These are phyloP conservation scores for Drosera capensis DNA, from an alignment of 148 eudicot species.

Conservation along the genomic window DNA sequence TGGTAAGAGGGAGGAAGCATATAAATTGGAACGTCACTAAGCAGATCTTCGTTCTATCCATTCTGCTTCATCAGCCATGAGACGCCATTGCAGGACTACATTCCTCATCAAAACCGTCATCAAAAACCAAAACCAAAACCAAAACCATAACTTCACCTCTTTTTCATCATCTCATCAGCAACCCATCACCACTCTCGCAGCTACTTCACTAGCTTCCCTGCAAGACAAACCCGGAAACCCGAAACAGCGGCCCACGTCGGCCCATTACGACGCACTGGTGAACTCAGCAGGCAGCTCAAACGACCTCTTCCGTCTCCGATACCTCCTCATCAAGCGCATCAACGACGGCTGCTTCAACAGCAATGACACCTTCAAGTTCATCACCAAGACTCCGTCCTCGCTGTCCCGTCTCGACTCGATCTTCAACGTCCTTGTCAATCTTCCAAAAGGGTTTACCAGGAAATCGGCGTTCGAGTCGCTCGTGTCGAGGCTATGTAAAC, in stretches of 20 bases:
- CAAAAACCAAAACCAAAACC: too few relatives aligned
- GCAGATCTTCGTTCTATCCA: too few relatives aligned
- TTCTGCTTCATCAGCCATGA: too few relatives aligned
- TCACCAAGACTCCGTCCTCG: slow-evolving; percentile 19
- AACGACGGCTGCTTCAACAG: slow-evolving; percentile 38
- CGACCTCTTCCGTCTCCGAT: slow-evolving; percentile 22
- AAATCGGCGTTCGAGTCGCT: slow-evolving; percentile 30
- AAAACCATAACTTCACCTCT: too few relatives aligned
- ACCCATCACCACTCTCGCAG: too few relatives aligned
- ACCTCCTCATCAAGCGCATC: slow-evolving; percentile 29
- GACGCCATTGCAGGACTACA: too few relatives aligned
- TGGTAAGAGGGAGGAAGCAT: too few relatives aligned
- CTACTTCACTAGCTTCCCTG: too few relatives aligned
- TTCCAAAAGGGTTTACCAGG: slow-evolving; percentile 27
- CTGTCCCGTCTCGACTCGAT: slow-evolving; percentile 19
- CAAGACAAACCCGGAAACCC: too few relatives aligned
- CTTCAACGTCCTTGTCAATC: slow-evolving; percentile 14
- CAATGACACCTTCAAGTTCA: slow-evolving; percentile 39
- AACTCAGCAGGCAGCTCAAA: slow-evolving; percentile 11
- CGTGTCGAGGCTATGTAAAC: slow-evolving; percentile 18
- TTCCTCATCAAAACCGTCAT: too few relatives aligned
- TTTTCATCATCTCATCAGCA: too few relatives aligned
- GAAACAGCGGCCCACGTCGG: slow-evolving; percentile 6
- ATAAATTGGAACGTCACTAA: too few relatives aligned
- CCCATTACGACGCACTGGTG: slow-evolving; percentile 11